Conservation (phyloP, 805 yeast species). For the Kazachstania viticola region DNA sequence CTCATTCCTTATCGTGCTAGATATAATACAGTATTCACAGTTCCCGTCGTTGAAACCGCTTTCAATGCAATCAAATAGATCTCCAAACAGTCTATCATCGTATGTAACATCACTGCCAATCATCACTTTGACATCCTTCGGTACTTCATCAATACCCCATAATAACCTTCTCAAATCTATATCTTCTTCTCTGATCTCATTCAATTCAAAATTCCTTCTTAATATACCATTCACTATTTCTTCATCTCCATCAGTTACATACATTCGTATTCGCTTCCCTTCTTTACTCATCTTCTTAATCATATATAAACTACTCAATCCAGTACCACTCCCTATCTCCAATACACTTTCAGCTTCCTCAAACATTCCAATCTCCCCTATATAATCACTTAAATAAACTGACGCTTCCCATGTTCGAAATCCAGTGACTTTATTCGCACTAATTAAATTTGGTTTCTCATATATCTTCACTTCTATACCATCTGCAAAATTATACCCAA, state of each 20-base stretch:
- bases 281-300: conserved; percentile 4
- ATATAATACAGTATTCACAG: conserved; percentile 30
- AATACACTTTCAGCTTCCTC: conserved; percentile 27
- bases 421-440: conserved; percentile 81
- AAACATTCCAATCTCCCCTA: neutral
- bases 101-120: conserved; percentile 71
- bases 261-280: conserved; percentile 4
- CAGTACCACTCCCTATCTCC: conserved; percentile 89
- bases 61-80: conserved; percentile 38
- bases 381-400: conserved; percentile 44
- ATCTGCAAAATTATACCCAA: conserved; percentile 21
- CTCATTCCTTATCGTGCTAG: conserved; percentile 67
- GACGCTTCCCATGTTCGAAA: conserved; percentile 93
- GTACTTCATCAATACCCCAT: conserved; percentile 45
- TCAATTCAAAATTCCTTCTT: conserved; percentile 34
- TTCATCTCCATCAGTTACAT: conserved; percentile 26
- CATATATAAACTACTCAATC: conserved; percentile 37
- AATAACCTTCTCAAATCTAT: conserved; percentile 34
- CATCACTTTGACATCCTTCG: conserved; percentile 41
- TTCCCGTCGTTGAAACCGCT: conserved; percentile 10
- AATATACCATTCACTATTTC: conserved; percentile 13
- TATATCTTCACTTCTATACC: conserved; percentile 26
- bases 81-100: conserved; percentile 50
- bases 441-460: conserved; percentile 54
- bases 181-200: conserved; percentile 20